Evolutionary conservation across 2,329 filamentous ascomycete genomes (phyloP).

Genomic region (Chalaropsis ovoidea): DNA sequence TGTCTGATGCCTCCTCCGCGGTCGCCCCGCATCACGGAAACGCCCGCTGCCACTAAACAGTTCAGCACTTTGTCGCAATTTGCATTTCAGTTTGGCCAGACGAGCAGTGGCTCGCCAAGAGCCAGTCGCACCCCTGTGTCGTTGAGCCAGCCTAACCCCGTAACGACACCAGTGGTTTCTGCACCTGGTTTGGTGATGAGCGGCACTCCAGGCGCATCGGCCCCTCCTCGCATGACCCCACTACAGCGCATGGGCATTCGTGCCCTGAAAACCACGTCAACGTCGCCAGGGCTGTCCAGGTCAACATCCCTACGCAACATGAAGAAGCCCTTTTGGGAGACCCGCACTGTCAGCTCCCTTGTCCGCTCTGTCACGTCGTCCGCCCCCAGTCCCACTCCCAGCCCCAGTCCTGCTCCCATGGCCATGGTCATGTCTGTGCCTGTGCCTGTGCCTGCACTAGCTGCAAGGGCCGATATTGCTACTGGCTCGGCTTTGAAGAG

Average conservation of each 20-base stretch:
- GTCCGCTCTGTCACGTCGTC: background rate
- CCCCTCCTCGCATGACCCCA: slow-evolving; percentile 36
- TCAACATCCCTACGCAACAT: slow-evolving; percentile 18
- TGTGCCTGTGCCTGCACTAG: background rate
- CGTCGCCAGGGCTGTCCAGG: slow-evolving; percentile 8
- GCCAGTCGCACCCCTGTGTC: background rate
- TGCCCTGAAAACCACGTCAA: slow-evolving; percentile 32
- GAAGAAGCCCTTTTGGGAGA: slow-evolving; percentile 23
- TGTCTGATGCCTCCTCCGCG: slow-evolving; percentile 15
- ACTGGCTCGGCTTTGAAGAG: slow-evolving; percentile 34
- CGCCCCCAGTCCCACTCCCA: background rate
- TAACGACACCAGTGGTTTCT: background rate
- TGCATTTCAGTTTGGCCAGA: background rate
- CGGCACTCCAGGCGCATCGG: slow-evolving; percentile 33
- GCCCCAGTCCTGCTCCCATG: background rate
- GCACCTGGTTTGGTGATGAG: slow-evolving; percentile 16
- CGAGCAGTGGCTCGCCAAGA: background rate
- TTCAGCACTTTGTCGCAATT: slow-evolving; percentile 5
- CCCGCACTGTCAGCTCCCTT: slow-evolving; percentile 13
- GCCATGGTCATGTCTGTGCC: too few relatives aligned
- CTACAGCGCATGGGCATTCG: slow-evolving; percentile 44
- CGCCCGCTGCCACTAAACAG: slow-evolving; percentile 2
- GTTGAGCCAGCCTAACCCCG: slow-evolving; percentile 1
- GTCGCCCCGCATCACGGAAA: background rate
- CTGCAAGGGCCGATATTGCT: background rate